phyloP scores from a whole-genome alignment of 352 stramenopile species.

The Pelagophyceae sp. region DNA sequence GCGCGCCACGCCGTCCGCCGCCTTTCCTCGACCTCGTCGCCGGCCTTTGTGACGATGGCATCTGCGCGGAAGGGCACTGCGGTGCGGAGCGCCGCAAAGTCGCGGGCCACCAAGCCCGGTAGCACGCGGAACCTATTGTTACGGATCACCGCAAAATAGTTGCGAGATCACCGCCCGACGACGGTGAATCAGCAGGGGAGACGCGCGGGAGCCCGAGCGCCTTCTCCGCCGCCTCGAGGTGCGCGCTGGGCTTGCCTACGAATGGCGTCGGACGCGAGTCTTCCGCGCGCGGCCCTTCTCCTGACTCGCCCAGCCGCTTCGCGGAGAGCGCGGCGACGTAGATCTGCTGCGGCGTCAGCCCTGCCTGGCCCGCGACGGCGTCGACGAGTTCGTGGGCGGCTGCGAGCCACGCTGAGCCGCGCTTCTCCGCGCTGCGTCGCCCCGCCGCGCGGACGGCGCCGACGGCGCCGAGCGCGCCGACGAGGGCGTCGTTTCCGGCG shows the following conservation, averaged over 20 bases:
- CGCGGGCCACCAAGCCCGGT: not conserved
- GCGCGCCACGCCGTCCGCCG: slow-evolving; percentile 10
- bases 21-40: not conserved
- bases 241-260: too few species aligned
- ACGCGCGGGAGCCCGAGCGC: not conserved
- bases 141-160: too few species aligned
- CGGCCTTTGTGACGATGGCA: not conserved
- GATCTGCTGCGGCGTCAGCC: not conserved
- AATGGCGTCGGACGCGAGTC: too few species aligned
- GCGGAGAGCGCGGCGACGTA: not conserved
- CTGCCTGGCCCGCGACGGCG: not conserved
- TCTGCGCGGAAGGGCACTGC: not conserved
- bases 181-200: too few species aligned
- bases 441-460: too few species aligned
- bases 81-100: not conserved
- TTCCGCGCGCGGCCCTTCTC: too few species aligned
- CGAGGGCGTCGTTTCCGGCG: not conserved
- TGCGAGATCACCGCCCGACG: too few species aligned
- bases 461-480: not conserved
- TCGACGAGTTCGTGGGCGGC: not conserved
- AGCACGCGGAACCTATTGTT: not conserved
- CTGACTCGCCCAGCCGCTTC: not conserved
- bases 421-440: too few species aligned
- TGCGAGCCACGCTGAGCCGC: too few species aligned
- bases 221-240: not conserved